Evolutionary conservation across 176 grass and related monocot genomes (phyloP).

Genomic region (Oryza officinalis): DNA sequence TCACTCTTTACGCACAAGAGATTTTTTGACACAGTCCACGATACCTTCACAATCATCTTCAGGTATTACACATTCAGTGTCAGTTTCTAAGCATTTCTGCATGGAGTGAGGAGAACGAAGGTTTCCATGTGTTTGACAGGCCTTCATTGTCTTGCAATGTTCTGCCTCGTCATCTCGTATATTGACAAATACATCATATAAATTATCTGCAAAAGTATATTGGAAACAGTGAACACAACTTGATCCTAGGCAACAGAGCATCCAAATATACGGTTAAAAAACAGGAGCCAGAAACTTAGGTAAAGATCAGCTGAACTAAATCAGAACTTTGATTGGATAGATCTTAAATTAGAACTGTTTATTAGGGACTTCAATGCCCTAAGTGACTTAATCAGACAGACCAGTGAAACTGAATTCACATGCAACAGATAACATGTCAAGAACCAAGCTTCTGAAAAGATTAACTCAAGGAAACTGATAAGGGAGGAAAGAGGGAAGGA

Average conservation of each 20-base stretch:
- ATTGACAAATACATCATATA: conserved; percentile 90
- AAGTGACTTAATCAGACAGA: not conserved
- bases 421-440: conserved; percentile 2
- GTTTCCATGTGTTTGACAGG: conserved; percentile 79
- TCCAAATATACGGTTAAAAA: not conserved
- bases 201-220: conserved; percentile 55
- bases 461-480: not conserved
- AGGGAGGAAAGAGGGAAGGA: not conserved
- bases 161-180: conserved; percentile 82
- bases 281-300: not conserved
- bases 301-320: not conserved
- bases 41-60: conserved; percentile 56
- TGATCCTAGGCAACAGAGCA: not conserved
- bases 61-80: conserved; percentile 13
- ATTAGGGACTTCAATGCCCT: too few relatives aligned
- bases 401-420: conserved; percentile 2
- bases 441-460: not conserved
- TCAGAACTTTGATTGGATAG: not conserved
- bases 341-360: not conserved
- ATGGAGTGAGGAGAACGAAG: conserved; percentile 75
- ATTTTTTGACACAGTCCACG: conserved; percentile 47
- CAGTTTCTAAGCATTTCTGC: conserved; percentile 35
- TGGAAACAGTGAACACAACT: conserved; percentile 9
- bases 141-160: conserved; percentile 94
- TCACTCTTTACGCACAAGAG: conserved; percentile 22